Conservation (phyloP, 371 early-diverging fungal genomes). For the Haplosporangium sp. region DNA sequence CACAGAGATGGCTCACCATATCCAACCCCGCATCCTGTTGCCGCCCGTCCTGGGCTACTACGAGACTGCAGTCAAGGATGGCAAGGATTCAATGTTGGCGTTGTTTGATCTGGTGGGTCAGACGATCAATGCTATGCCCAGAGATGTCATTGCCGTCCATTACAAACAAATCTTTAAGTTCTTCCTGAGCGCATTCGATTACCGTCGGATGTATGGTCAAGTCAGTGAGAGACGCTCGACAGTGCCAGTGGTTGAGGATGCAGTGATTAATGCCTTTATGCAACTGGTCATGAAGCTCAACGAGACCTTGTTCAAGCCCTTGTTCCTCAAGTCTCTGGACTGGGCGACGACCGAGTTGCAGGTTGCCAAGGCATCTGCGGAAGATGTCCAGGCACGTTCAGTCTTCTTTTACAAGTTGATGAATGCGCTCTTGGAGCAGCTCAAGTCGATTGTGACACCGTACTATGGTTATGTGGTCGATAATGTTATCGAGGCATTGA, state of each 20-base stretch:
- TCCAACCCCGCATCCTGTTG: conserved; percentile 78
- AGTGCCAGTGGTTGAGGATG: conserved; percentile 72
- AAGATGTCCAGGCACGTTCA: conserved; percentile 67
- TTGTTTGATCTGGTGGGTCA: conserved; percentile 73
- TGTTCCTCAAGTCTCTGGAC: conserved; percentile 89
- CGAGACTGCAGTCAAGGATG: conserved; percentile 66
- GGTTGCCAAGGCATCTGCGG: conserved; percentile 42
- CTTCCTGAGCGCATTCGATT: conserved; percentile 81
- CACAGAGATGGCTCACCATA: conserved; percentile 64
- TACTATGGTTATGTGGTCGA: conserved; percentile 86
- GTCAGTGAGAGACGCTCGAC: conserved; percentile 44
- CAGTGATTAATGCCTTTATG: conserved; percentile 79
- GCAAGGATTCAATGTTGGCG: conserved; percentile 62
- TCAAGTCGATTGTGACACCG: conserved; percentile 90
- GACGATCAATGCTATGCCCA: conserved; percentile 72
- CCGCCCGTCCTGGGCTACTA: conserved; percentile 75
- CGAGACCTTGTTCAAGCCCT: conserved; percentile 92
- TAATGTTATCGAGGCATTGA: conserved; percentile 69
- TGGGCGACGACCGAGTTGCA: conserved; percentile 85
- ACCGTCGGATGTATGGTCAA: conserved; percentile 59
- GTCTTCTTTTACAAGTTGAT: conserved; percentile 84
- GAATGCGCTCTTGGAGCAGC: conserved; percentile 75
- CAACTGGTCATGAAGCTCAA: conserved; percentile 90
- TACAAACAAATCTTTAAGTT: conserved; percentile 89
- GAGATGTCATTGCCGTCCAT: conserved; percentile 72